A percentile compares a stretch with the other conserved stretches of the same genome.
These are phyloP conservation scores for Rhodamnia argentea DNA, from an alignment of 345 rosid species.

Conservation along the genomic window DNA sequence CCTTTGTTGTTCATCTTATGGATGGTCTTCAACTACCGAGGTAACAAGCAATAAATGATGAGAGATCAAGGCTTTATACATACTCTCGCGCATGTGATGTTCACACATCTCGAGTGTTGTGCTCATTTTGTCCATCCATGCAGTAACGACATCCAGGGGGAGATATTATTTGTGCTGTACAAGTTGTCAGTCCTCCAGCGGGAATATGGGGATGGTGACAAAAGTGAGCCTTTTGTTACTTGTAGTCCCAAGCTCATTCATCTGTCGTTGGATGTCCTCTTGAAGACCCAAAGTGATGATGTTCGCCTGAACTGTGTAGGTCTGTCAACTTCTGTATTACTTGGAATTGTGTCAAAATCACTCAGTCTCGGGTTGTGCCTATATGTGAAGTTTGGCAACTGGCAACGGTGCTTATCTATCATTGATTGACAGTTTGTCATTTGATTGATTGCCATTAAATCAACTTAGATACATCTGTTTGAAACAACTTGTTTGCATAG, in stretches of 20 bases:
- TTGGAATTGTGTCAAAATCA: neutral
- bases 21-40: constrained; percentile 82
- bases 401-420: neutral
- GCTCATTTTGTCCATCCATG: constrained; percentile 3
- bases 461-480: neutral
- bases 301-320: constrained; percentile 89
- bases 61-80: neutral
- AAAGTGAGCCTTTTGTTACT: constrained; percentile 31
- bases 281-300: constrained; percentile 70
- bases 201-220: constrained; percentile 18
- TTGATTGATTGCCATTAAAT: neutral
- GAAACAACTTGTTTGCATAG: neutral
- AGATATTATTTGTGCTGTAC: constrained; percentile 72
- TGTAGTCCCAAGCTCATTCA: constrained; percentile 51
- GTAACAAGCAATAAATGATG: constrained; percentile 18
- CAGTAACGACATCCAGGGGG: constrained; percentile 91
- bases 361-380: neutral
- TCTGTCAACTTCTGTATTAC: constrained; percentile 15
- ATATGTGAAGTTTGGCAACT: neutral
- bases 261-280: constrained; percentile 62
- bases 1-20: constrained; percentile 52
- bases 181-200: constrained; percentile 35
- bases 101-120: neutral
- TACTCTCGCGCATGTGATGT: neutral
- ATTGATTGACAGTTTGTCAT: neutral